Evolutionary conservation across 179 eudicot genomes (phyloP).

Genomic region (Actinidia arguta): DNA sequence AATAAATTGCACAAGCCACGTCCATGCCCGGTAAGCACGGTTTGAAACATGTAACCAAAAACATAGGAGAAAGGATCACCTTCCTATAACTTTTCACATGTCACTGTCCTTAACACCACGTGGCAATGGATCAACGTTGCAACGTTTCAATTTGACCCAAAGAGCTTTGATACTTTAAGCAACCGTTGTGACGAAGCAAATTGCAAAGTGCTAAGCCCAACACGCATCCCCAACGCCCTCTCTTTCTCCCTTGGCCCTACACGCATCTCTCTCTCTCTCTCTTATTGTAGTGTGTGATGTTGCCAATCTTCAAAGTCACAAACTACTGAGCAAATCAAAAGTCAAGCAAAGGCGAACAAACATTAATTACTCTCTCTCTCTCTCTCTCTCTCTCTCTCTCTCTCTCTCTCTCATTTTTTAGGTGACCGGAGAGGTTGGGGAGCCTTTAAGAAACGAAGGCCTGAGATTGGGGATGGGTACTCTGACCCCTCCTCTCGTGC

Average conservation of each 20-base stretch:
- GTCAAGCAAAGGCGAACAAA: background rate
- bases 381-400: background rate
- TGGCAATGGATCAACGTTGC: background rate
- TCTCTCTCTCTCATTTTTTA: background rate
- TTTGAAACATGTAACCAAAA: too few relatives aligned
- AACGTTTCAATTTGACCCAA: background rate
- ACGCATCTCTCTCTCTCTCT: background rate
- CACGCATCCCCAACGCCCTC: background rate
- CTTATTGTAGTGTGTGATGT: background rate
- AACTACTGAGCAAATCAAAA: background rate
- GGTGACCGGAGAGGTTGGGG: slow-evolving; percentile 9
- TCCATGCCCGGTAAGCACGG: too few relatives aligned
- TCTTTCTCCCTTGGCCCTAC: background rate
- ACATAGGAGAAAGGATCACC: too few relatives aligned
- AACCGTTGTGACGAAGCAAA: background rate
- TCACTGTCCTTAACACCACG: too few relatives aligned
- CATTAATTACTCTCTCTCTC: background rate
- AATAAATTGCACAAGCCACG: too few relatives aligned
- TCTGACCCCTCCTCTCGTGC: slow-evolving; percentile 47
- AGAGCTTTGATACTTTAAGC: background rate
- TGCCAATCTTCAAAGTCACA: background rate
- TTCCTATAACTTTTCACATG: too few relatives aligned
- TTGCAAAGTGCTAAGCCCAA: background rate
- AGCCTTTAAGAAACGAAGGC: background rate
- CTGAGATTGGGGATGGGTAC: slow-evolving; percentile 58